Evolutionary conservation across 2,329 filamentous ascomycete species (phyloP).

Genomic region (Ophiostoma fasciatum): DNA sequence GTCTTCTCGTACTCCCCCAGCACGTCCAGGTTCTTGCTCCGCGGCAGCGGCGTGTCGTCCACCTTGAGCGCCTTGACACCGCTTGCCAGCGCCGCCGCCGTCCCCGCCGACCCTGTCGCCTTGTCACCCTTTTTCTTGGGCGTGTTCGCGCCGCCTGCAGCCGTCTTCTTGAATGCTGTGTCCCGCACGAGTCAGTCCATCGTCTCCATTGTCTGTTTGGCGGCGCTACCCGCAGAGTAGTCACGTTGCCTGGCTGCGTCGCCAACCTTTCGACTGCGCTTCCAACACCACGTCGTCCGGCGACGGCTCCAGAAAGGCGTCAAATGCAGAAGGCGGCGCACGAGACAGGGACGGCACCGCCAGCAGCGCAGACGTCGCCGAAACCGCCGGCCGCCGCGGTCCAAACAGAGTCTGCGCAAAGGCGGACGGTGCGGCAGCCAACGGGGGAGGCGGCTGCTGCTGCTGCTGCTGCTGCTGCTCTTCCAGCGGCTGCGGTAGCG

Average conservation of each 20-base stretch:
- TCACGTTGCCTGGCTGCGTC: slow-evolving; percentile 35
- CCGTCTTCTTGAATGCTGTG: slow-evolving; percentile 37
- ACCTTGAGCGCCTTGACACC: slow-evolving; percentile 25
- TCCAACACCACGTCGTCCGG: slow-evolving; percentile 80
- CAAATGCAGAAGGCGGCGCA: slow-evolving; percentile 26
- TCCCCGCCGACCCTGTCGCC: no score
- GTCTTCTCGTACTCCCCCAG: slow-evolving; percentile 64
- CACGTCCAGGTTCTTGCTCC: slow-evolving; percentile 73
- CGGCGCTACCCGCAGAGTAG: no score
- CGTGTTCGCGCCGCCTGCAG: slow-evolving; percentile 17
- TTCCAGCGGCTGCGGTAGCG: no score
- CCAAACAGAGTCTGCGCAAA: slow-evolving; percentile 41
- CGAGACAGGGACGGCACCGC: slow-evolving; percentile 36
- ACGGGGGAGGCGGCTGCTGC: background rate
- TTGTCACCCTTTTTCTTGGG: slow-evolving; percentile 24
- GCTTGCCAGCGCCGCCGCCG: slow-evolving; percentile 19
- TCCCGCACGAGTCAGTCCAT: no score
- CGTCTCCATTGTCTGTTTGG: slow-evolving; percentile 20
- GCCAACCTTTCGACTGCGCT: slow-evolving; percentile 82
- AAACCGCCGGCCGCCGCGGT: slow-evolving; percentile 16
- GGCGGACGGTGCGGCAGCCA: slow-evolving; percentile 30
- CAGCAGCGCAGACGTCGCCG: slow-evolving; percentile 17
- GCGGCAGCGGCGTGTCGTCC: slow-evolving; percentile 39
- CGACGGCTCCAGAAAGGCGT: slow-evolving; percentile 68
- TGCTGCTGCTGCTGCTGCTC: background rate